phyloP scores from a whole-genome alignment of 2,329 filamentous ascomycete species.

The Ophiostoma quercus region DNA sequence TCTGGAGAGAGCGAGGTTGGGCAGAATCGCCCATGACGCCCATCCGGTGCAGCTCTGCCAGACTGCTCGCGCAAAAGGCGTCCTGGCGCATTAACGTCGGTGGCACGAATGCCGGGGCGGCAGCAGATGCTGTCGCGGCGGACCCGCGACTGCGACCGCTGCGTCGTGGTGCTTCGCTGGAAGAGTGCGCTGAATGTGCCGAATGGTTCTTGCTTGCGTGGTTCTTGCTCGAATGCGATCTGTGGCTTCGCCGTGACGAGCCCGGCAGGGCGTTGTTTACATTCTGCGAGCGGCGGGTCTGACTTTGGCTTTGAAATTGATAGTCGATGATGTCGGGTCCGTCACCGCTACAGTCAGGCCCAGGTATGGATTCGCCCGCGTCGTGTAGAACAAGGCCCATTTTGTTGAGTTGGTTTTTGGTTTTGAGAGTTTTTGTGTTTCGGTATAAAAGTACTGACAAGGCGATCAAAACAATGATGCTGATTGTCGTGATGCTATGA shows the following conservation, averaged over 20 bases:
- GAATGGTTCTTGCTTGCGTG: not conserved
- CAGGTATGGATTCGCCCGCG: not conserved
- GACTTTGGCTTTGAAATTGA: not conserved
- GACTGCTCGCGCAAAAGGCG: not conserved
- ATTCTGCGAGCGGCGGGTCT: not conserved
- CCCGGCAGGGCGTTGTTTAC: not conserved
- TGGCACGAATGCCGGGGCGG: not conserved
- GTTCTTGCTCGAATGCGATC: not conserved
- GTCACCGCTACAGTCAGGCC: slow-evolving; percentile 2
- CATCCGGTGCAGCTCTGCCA: not conserved
- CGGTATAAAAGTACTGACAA: not conserved
- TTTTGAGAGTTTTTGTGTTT: not conserved
- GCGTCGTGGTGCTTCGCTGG: not conserved
- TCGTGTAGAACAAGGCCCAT: slow-evolving; percentile 12
- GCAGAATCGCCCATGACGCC: not conserved
- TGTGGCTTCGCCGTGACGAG: not conserved
- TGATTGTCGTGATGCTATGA: not conserved
- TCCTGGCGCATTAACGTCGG: not conserved
- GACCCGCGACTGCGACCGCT: not conserved
- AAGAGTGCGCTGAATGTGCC: not conserved
- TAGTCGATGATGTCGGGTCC: not conserved
- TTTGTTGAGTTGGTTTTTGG: not conserved
- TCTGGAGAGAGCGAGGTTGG: not conserved
- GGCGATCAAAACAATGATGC: not conserved
- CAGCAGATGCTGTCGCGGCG: not conserved